phyloP scores from a whole-genome alignment of 192 early-diverging fungal species.

The Polychytrium aggregatum region DNA sequence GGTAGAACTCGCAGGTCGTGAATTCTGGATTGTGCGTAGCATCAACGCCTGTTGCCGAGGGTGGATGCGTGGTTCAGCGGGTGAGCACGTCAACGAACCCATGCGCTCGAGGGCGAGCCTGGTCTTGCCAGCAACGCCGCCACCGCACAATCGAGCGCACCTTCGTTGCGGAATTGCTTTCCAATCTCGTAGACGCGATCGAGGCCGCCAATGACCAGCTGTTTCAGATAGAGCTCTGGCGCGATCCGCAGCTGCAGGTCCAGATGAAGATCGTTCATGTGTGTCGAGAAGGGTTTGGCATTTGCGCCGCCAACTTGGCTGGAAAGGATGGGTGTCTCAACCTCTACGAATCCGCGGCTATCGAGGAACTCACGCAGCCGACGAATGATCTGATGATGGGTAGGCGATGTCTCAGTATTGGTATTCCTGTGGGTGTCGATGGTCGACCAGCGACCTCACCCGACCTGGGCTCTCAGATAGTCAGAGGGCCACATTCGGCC shows the following conservation, averaged over 20 bases:
- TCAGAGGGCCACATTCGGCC: too few relatives aligned
- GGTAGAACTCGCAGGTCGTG: slow-evolving; percentile 82
- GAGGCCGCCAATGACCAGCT: slow-evolving; percentile 75
- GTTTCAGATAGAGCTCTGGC: slow-evolving; percentile 77
- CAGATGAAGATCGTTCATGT: slow-evolving; percentile 49
- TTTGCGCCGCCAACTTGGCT: slow-evolving; percentile 67
- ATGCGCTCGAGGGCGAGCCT: neutral
- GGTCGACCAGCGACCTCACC: too few relatives aligned
- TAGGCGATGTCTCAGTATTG: neutral
- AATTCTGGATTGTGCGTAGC: slow-evolving; percentile 84
- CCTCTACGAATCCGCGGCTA: slow-evolving; percentile 59
- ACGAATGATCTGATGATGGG: slow-evolving; percentile 30
- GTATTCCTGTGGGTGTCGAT: too few relatives aligned
- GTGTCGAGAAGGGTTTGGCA: slow-evolving; percentile 67
- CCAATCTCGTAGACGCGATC: slow-evolving; percentile 83
- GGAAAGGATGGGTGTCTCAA: slow-evolving; percentile 74
- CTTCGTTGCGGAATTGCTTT: slow-evolving; percentile 83
- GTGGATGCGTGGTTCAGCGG: too few relatives aligned
- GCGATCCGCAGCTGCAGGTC: slow-evolving; percentile 69
- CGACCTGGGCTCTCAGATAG: too few relatives aligned
- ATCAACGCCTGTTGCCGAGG: slow-evolving; percentile 61
- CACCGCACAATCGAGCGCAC: neutral
- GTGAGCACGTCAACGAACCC: too few relatives aligned
- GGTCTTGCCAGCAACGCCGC: neutral
- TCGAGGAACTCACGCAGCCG: slow-evolving; percentile 57